A percentile compares a stretch with the other conserved stretches of the same genome.
phyloP scores from a whole-genome alignment of 345 rosid species.

The Eucalyptus melliodora region DNA sequence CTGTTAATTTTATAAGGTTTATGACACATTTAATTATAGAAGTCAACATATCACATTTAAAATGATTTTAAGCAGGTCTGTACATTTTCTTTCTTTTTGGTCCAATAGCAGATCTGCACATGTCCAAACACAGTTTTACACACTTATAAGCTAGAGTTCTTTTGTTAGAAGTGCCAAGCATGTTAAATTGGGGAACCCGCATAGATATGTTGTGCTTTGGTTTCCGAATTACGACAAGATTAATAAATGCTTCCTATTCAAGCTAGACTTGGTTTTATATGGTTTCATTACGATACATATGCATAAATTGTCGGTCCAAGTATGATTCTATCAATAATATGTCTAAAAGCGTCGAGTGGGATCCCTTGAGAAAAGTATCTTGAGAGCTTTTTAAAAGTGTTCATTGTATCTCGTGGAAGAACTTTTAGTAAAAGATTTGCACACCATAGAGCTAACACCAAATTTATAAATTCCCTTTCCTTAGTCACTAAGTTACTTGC shows the following conservation, averaged over 20 bases:
- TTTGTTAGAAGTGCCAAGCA: neutral
- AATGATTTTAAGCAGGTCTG: neutral
- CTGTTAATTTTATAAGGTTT: too few species aligned
- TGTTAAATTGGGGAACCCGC: neutral
- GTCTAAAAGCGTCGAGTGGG: neutral
- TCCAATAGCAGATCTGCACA: too few species aligned
- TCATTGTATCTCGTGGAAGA: neutral
- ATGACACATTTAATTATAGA: neutral
- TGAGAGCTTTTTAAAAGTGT: neutral
- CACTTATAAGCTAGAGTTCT: neutral
- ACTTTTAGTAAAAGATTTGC: neutral
- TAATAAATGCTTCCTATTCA: neutral
- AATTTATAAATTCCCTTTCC: neutral
- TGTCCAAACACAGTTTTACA: too few species aligned
- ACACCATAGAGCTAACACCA: neutral
- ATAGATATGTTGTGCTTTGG: neutral
- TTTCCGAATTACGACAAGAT: neutral
- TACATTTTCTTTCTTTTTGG: neutral
- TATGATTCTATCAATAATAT: neutral
- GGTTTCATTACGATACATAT: neutral
- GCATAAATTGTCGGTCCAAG: neutral
- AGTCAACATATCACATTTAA: neutral
- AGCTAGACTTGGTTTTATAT: neutral
- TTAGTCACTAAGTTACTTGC: neutral
- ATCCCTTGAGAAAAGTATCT: neutral